Conservation (phyloP, 139 green algal species). For the Tetradesmus lagerheimii region DNA sequence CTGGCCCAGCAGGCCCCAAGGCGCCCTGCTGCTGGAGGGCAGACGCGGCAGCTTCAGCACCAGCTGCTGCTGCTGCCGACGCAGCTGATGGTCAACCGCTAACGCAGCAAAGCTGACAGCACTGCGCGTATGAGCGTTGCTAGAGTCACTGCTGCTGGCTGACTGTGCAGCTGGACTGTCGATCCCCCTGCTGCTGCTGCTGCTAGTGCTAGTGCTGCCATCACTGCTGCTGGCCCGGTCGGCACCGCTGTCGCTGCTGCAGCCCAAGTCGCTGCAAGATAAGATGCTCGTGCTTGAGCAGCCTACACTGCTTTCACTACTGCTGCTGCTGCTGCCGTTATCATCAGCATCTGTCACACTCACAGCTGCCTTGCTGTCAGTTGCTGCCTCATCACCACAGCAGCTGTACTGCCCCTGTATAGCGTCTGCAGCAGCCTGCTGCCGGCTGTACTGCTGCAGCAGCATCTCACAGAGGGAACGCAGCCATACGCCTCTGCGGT, state of each 20-base stretch:
- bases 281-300: not conserved
- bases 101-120: not conserved
- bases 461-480: not conserved
- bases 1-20: not conserved
- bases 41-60: not conserved
- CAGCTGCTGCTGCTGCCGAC: not conserved
- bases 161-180: not conserved
- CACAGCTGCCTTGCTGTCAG: not conserved
- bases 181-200: conserved; percentile 15
- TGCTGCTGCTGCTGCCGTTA: not conserved
- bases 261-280: not conserved
- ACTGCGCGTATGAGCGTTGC: not conserved
- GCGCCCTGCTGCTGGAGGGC: not conserved
- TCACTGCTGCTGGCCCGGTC: not conserved
- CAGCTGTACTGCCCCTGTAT: not conserved
- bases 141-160: not conserved
- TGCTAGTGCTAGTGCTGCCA: not conserved
- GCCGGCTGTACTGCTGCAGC: conserved; percentile 2
- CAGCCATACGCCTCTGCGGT: not conserved
- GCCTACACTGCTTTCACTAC: not conserved
- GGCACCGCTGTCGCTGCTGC: not conserved
- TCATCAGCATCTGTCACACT: not conserved
- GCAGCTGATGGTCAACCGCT: not conserved
- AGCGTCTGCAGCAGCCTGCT: not conserved
- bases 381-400: not conserved